phyloP scores from a whole-genome alignment of 345 rosid species.

The Syzygium aqueum region DNA sequence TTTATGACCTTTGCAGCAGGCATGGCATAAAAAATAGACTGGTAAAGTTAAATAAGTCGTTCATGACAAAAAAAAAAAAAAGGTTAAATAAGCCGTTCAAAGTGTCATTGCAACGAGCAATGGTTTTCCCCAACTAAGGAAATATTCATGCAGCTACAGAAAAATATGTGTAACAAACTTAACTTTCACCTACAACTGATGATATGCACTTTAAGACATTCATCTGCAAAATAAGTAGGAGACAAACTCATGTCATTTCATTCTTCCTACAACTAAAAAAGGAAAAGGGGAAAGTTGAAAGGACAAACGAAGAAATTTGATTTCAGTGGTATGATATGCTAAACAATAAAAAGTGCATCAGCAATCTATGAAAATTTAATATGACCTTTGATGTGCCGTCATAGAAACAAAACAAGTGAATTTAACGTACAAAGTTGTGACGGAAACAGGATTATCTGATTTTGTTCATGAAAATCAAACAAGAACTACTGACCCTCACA shows the following conservation, averaged over 20 bases:
- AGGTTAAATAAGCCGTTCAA: neutral
- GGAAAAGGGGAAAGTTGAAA: neutral
- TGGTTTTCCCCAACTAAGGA: neutral
- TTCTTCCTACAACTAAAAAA: neutral
- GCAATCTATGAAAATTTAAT: neutral
- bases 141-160: neutral
- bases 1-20: neutral
- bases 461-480: neutral
- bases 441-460: neutral
- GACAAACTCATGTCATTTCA: neutral
- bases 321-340: neutral
- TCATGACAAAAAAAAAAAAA: too few relatives aligned
- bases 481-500: conserved; percentile 42
- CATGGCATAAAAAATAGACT: neutral
- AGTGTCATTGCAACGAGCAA: neutral
- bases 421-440: neutral
- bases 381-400: neutral
- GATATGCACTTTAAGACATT: neutral
- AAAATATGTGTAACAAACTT: neutral
- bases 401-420: neutral
- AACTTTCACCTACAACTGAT: neutral
- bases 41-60: neutral
- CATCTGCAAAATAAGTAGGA: neutral
- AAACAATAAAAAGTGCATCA: neutral
- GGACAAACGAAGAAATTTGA: neutral